Evolutionary conservation across 805 yeast species (phyloP).

Genomic region (Schizosaccharomyces cryophilus): DNA sequence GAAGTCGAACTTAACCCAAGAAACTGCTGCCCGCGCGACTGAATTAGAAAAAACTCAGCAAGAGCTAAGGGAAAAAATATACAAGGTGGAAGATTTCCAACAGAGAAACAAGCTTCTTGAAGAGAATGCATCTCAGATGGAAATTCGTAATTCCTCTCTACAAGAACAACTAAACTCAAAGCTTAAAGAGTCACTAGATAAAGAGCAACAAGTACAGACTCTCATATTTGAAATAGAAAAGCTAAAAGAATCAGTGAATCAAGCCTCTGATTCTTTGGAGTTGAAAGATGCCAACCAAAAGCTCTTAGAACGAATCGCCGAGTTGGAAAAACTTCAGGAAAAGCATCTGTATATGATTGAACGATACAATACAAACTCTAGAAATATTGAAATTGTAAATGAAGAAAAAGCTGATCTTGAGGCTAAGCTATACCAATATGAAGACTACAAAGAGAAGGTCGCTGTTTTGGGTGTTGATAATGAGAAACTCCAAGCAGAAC

Average conservation of each 20-base stretch:
- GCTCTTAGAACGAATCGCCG: background rate
- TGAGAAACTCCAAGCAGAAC: slow-evolving; percentile 22
- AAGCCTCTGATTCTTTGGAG: background rate
- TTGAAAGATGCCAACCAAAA: background rate
- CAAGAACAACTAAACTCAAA: background rate
- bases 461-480: slow-evolving; percentile 26
- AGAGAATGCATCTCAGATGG: background rate
- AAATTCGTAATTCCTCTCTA: background rate
- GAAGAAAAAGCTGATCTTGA: slow-evolving; percentile 25
- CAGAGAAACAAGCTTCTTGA: background rate
- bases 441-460: slow-evolving; percentile 20
- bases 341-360: slow-evolving; percentile 10
- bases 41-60: background rate
- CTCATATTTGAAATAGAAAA: background rate
- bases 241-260: background rate
- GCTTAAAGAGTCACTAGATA: background rate
- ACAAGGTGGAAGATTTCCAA: background rate
- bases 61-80: background rate
- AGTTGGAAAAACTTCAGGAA: background rate
- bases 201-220: background rate
- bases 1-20: background rate
- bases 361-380: slow-evolving; percentile 21
- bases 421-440: slow-evolving; percentile 17
- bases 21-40: background rate
- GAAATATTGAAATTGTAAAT: slow-evolving; percentile 25